Base-by-base conservation (phyloP, 768 basidiomycete genomes). In the Lactarius vividus region DNA sequence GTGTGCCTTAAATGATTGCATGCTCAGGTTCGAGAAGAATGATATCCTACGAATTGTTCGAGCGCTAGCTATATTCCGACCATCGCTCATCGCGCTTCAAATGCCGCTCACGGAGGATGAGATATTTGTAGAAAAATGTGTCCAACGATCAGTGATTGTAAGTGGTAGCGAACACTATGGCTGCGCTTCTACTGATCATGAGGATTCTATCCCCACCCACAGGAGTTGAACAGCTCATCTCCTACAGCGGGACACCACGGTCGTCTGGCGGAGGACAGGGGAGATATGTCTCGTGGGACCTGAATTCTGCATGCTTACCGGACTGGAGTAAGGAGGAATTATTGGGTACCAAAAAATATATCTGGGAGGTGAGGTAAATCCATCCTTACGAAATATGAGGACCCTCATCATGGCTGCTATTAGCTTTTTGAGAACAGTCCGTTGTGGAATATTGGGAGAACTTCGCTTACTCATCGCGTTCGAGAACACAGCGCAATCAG, bases 41-140 rank as follows among this genome's bases (percentile, higher is more conserved):
- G 95, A 97, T 73, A 94, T 96, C 67, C 77, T 98, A 52, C 92
- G 94, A 64, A 89, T 98, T 71, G 95, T 98, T 53, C 89, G 95
- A 61, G 93, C 96, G 33, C 82, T 98, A 62, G 96, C 96, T 23
- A 92, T 96, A 42, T 96, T 94, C 75, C 85, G 96, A 63, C 96
- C 96, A n/a, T 96, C 93, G 64, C 83, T 98, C 63, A 98, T 98
- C 72, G 96, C 96, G 31, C 79, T 98, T 60, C 96, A 98, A 84
- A 97, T 98, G 96, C 94, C 96, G 33, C 81, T 98, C 75, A 91
- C 94, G 20, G 86, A 94, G 72, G 96, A 98, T 78, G 96, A 98
- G 75, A 84, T 96, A 2, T 98, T 98, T 76, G 89, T 96, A 59
- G 96, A 98, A 78, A 88, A 89, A 73, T 96, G 92, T 70, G 96